Percentiles rank a stretch among this genome's conserved stretches.
phyloP scores from a whole-genome alignment of 352 stramenopile genomes.

The Globisporangium irregulare region DNA sequence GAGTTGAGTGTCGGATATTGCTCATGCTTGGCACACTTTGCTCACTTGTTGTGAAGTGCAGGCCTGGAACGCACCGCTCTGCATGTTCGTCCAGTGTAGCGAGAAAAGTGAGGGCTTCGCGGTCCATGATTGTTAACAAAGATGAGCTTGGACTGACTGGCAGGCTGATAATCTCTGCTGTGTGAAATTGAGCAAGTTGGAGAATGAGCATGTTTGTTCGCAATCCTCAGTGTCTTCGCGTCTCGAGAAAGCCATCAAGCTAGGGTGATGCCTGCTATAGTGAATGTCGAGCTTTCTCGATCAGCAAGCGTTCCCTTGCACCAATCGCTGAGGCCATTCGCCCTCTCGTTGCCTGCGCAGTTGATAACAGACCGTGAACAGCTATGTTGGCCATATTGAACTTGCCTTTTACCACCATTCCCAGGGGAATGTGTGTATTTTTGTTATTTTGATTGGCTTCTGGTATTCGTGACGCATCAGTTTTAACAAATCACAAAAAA shows the following conservation, averaged over 20 bases:
- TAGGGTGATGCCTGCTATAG: not conserved
- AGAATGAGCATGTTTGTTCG: not conserved
- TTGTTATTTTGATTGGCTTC: not conserved
- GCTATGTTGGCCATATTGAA: not conserved
- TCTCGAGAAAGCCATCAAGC: not conserved
- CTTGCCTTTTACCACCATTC: constrained; percentile 4
- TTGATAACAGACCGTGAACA: not conserved
- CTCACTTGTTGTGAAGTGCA: too few species aligned
- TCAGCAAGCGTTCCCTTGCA: not conserved
- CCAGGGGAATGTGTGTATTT: not conserved
- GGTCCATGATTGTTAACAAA: constrained; percentile 50
- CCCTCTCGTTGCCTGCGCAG: not conserved
- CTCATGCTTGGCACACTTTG: not conserved
- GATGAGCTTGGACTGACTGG: not conserved
- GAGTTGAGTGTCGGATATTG: not conserved
- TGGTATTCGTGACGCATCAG: not conserved
- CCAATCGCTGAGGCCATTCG: not conserved
- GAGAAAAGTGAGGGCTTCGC: constrained; percentile 77
- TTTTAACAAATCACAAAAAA: not conserved
- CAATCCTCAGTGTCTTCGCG: not conserved
- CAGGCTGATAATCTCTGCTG: not conserved
- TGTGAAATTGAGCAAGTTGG: not conserved
- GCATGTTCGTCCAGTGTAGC: constrained; percentile 81
- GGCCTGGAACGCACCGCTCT: constrained; percentile 46
- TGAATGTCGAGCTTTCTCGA: not conserved